These are phyloP conservation scores for Penicillium occitanis DNA, from an alignment of 2,329 filamentous ascomycete genomes.

Conservation along the genomic window DNA sequence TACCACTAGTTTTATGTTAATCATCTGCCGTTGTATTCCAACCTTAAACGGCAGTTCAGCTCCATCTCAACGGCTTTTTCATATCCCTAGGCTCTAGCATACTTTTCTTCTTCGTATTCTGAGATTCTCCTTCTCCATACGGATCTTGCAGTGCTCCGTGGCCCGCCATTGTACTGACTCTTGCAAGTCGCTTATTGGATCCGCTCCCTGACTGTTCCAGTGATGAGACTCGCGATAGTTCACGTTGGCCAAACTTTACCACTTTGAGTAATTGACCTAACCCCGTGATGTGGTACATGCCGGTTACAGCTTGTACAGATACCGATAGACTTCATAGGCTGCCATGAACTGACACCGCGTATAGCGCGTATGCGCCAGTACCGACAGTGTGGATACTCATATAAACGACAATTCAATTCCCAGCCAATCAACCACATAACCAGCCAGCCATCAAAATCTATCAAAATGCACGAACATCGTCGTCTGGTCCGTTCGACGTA, in stretches of 20 bases:
- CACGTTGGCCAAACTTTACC: background rate
- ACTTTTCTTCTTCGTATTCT: background rate
- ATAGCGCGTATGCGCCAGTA: conserved; percentile 1
- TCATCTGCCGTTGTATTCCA: background rate
- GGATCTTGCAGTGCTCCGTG: background rate
- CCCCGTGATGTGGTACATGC: background rate
- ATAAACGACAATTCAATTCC: background rate
- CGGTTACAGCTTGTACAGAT: background rate
- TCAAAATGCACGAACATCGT: background rate
- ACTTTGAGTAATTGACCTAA: background rate
- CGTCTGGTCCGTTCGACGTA: background rate
- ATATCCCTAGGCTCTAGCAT: background rate
- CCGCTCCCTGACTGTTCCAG: background rate
- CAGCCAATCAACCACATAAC: background rate
- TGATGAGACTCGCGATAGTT: background rate
- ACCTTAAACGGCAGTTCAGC: background rate
- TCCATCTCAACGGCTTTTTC: background rate
- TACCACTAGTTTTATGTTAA: background rate
- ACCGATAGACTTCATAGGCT: background rate
- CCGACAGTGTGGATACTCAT: background rate
- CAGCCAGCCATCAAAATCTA: background rate
- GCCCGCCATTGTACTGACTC: background rate
- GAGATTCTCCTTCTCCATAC: background rate
- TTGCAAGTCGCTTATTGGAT: background rate
- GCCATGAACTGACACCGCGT: background rate